Conservation (phyloP, 495 filamentous ascomycete genomes). For the Penicillium fimorum region DNA sequence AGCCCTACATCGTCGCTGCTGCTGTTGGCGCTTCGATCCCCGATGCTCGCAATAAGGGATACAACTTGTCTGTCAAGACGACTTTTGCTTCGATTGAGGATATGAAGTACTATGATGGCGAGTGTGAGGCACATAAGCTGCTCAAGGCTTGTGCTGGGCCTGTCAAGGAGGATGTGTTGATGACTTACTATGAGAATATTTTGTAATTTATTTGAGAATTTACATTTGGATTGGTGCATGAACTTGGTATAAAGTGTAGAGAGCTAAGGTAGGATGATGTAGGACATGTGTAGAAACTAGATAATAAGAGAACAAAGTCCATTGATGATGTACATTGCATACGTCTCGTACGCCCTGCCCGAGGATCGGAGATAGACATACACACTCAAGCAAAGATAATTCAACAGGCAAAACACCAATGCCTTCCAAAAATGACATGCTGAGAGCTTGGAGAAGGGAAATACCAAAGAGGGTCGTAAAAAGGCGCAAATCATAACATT, state of each 20-base stretch:
- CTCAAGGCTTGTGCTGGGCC: conserved; percentile 52
- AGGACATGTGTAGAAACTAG: not conserved
- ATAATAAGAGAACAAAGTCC: conserved; percentile 11
- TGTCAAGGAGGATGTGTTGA: conserved; percentile 45
- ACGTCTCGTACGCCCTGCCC: conserved; percentile 16
- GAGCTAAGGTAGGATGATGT: not conserved
- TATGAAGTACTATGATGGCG: conserved; percentile 67
- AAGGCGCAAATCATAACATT: conserved; percentile 13
- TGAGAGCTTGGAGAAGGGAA: not conserved
- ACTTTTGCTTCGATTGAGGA: conserved; percentile 63
- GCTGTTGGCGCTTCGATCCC: conserved; percentile 43
- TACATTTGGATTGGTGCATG: not conserved
- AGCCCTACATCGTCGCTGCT: conserved; percentile 61
- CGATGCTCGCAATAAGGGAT: conserved; percentile 62
- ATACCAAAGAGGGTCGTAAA: not conserved
- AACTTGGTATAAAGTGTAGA: not conserved
- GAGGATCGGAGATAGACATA: not conserved
- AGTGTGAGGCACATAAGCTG: conserved; percentile 59
- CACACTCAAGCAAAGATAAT: conserved; percentile 5
- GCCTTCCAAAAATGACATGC: conserved; percentile 17
- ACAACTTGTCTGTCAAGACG: conserved; percentile 56
- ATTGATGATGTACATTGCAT: conserved; percentile 37
- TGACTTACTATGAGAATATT: conserved; percentile 49
- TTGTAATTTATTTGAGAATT: conserved; percentile 22
- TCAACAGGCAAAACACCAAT: conserved; percentile 19